phyloP scores from a whole-genome alignment of 2,329 filamentous ascomycete species.

The Arthrobotrys iridis region DNA sequence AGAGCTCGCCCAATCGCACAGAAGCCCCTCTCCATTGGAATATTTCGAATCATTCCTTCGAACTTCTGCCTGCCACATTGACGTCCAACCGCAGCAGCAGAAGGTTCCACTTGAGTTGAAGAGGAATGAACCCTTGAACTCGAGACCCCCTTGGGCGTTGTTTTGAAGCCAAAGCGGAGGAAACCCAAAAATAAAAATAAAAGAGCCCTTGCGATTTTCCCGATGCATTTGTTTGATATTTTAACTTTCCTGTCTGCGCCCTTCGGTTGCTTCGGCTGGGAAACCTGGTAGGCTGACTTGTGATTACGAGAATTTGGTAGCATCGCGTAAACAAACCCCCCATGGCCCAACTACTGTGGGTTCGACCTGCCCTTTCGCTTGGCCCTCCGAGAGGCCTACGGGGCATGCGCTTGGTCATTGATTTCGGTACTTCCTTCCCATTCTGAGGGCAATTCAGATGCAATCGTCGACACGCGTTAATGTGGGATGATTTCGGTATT shows the following conservation, averaged over 20 bases:
- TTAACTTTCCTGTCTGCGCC: not conserved
- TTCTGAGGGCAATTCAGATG: not conserved
- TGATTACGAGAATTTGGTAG: constrained; percentile 16
- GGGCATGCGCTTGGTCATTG: not conserved
- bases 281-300: constrained; percentile 5
- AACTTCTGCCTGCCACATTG: constrained; percentile 8
- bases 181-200: constrained; percentile 7
- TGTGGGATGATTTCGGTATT: not conserved
- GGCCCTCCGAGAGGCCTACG: not conserved
- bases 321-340: constrained; percentile 3
- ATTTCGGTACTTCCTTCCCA: constrained; percentile 20
- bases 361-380: constrained; percentile 10
- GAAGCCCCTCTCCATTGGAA: constrained; percentile 1
- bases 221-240: not conserved
- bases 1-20: constrained; percentile 19
- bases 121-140: constrained; percentile 12
- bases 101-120: constrained; percentile 4
- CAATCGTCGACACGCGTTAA: not conserved
- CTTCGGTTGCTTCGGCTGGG: not conserved
- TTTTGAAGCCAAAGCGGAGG: not conserved
- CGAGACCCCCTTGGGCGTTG: not conserved
- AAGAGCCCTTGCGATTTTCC: not conserved
- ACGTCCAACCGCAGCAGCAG: constrained; percentile 13
- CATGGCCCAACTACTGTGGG: not conserved
- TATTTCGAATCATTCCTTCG: not conserved